Conservation (phyloP, 2,329 filamentous ascomycete genomes). For the Trichophyton rubrum region DNA sequence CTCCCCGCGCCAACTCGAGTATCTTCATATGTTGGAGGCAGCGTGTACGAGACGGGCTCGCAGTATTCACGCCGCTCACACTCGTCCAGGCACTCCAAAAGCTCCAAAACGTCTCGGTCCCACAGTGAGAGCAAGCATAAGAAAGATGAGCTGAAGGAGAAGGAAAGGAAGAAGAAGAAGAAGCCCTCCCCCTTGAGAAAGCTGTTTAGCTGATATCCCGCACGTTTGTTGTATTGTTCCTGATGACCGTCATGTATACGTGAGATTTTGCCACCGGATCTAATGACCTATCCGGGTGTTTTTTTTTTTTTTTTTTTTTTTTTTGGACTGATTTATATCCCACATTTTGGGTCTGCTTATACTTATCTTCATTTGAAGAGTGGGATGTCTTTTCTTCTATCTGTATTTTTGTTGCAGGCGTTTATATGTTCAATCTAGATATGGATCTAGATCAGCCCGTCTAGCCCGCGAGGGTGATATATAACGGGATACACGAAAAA, state of each 20-base stretch:
- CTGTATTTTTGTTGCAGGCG: background rate
- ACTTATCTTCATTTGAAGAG: background rate
- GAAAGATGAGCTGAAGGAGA: constrained; percentile 10
- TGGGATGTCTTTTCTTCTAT: background rate
- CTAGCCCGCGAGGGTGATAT: background rate
- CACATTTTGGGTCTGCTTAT: background rate
- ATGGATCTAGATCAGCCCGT: background rate
- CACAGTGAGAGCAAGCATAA: constrained; percentile 2
- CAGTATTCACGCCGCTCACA: constrained; percentile 8
- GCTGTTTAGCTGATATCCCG: background rate
- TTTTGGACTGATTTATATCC: background rate
- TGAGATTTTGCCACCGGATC: background rate
- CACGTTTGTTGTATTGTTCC: background rate
- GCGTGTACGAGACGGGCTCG: constrained; percentile 5
- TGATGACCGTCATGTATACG: background rate
- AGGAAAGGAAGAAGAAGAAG: constrained; percentile 11
- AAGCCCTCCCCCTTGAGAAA: constrained; percentile 9
- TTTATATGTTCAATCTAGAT: background rate
- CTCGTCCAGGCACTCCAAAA: constrained; percentile 8
- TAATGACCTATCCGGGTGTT: background rate
- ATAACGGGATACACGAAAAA: background rate
- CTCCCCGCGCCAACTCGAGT: background rate
- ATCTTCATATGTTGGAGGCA: background rate
- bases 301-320: background rate
- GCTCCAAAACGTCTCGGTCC: constrained; percentile 5